Conservation (phyloP, 495 filamentous ascomycete species). For the Hypoxylon crocopeplum region DNA sequence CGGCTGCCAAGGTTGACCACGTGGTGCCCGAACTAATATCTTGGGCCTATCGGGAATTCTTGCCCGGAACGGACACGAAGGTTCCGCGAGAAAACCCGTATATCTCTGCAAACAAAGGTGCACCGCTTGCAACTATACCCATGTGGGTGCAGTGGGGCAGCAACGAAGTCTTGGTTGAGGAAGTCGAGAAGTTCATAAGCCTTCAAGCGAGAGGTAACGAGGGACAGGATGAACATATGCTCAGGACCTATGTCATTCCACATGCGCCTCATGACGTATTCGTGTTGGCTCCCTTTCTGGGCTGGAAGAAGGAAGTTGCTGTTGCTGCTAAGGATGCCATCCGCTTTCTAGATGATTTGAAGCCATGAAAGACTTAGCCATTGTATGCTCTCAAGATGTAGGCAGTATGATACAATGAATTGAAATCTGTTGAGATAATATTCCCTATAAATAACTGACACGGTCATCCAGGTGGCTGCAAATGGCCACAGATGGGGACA, state of each 20-base stretch:
- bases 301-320: constrained; percentile 8
- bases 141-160: constrained; percentile 12
- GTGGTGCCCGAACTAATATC: constrained; percentile 3
- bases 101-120: constrained; percentile 2
- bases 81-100: constrained; percentile 2
- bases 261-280: constrained; percentile 9
- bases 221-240: neutral
- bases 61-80: neutral
- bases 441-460: too few relatives aligned
- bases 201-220: neutral
- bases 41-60: constrained; percentile 12
- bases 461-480: too few relatives aligned
- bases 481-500: too few relatives aligned
- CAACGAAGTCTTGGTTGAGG: neutral
- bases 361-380: neutral
- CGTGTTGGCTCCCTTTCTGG: neutral
- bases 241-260: neutral
- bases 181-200: constrained; percentile 3
- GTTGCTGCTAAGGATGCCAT: constrained; percentile 1
- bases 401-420: too few relatives aligned
- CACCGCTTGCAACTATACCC: neutral
- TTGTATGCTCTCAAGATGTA: too few relatives aligned
- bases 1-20: constrained; percentile 12
- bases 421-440: too few relatives aligned
- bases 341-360: neutral